These are phyloP conservation scores for Termitomyces bulborhizus DNA, from an alignment of 768 basidiomycete genomes.

Conservation along the genomic window DNA sequence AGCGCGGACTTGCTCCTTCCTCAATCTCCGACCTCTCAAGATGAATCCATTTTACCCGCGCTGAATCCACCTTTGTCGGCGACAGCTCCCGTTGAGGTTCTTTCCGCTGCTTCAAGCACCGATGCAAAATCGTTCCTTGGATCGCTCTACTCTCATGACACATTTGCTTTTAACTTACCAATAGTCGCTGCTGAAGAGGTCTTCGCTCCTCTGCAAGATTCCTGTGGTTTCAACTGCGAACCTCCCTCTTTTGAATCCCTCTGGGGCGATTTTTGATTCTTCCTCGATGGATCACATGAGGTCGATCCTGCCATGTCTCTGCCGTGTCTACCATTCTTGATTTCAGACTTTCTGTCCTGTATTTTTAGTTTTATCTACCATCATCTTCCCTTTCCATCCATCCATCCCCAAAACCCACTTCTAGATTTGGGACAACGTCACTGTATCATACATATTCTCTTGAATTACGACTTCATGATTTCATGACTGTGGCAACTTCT, in stretches of 20 bases:
- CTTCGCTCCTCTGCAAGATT: not conserved
- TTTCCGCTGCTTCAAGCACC: not conserved
- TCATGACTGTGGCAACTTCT: not conserved
- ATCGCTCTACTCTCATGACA: conserved; percentile 9
- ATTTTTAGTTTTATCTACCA: not conserved
- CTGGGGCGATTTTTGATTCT: conserved; percentile 1
- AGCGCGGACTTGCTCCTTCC: not conserved
- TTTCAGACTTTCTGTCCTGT: not conserved
- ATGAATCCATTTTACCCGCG: conserved; percentile 8
- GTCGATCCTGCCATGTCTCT: not conserved
- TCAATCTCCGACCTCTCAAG: not conserved
- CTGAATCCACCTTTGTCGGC: not conserved
- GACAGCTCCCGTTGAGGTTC: not conserved
- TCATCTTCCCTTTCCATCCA: not conserved
- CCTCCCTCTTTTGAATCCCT: conserved; percentile 1
- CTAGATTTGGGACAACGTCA: not conserved
- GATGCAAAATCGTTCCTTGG: conserved; percentile 6
- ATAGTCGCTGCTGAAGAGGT: conserved; percentile 3
- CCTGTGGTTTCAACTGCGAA: conserved; percentile 3
- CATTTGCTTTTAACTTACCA: conserved; percentile 1
- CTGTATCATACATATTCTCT: not conserved
- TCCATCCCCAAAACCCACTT: too few relatives aligned
- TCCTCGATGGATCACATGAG: not conserved
- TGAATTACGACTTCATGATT: not conserved
- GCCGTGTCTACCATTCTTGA: not conserved